These are phyloP conservation scores for Ochetophila trinervis DNA, from an alignment of 306 rosid genomes.

Conservation along the genomic window DNA sequence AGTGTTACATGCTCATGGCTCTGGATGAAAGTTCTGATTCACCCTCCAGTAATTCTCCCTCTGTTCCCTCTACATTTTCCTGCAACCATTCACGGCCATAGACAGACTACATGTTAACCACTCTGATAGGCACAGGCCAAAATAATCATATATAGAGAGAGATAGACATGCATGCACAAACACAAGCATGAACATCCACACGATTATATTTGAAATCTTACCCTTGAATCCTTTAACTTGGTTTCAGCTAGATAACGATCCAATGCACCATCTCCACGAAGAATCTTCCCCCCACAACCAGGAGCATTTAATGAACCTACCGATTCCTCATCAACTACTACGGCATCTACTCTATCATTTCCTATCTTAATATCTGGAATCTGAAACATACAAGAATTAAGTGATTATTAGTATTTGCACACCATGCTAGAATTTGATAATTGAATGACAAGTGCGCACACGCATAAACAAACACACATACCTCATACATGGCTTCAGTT, in stretches of 20 bases:
- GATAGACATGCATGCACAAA: conserved; percentile 16
- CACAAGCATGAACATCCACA: neutral
- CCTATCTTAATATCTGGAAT: conserved; percentile 84
- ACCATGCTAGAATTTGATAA: too few relatives aligned
- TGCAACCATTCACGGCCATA: conserved; percentile 16
- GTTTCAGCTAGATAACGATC: conserved; percentile 47
- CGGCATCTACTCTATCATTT: conserved; percentile 71
- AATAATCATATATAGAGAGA: neutral
- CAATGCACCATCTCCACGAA: conserved; percentile 70
- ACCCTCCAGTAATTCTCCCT: conserved; percentile 59
- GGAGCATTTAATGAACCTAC: conserved; percentile 50
- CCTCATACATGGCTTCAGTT: conserved; percentile 96
- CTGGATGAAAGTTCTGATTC: conserved; percentile 77
- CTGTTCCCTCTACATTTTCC: conserved; percentile 46
- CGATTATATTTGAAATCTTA: conserved; percentile 27
- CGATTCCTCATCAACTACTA: conserved; percentile 77
- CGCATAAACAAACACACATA: conserved; percentile 13
- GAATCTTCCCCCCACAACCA: conserved; percentile 85
- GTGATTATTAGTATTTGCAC: too few relatives aligned
- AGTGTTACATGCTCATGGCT: conserved; percentile 75
- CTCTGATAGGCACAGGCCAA: neutral
- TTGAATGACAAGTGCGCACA: too few relatives aligned
- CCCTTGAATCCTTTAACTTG: conserved; percentile 55
- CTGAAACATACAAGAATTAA: conserved; percentile 39
- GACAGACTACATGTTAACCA: neutral